Evolutionary conservation across 805 yeast genomes (phyloP).

Genomic region (Nakazawaea wickerhamii): DNA sequence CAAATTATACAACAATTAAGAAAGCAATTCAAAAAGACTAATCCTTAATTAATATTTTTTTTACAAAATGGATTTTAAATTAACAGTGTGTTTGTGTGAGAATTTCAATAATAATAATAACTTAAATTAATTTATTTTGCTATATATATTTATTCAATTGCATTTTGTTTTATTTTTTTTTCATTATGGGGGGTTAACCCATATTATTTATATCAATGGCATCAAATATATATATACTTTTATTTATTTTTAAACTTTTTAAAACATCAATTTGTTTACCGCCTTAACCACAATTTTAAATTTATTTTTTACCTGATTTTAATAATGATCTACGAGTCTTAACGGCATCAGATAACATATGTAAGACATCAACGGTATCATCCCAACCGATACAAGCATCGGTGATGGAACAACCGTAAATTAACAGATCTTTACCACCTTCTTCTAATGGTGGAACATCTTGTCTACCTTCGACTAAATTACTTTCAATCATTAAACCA

Average conservation of each 20-base stretch:
- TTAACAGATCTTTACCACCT: conserved; percentile 68
- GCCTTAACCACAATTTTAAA: too few relatives aligned
- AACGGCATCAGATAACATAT: conserved; percentile 72
- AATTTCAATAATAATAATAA: too few relatives aligned
- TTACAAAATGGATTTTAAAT: too few relatives aligned
- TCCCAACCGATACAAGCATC: conserved; percentile 96
- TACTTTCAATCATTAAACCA: conserved; percentile 96
- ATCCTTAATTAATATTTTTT: neutral
- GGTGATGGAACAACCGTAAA: conserved; percentile 94
- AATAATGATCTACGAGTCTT: conserved; percentile 57
- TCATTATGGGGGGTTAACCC: too few relatives aligned
- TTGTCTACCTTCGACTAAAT: conserved; percentile 90
- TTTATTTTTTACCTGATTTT: neutral
- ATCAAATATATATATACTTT: too few relatives aligned
- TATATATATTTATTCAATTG: too few relatives aligned
- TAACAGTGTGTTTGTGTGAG: too few relatives aligned
- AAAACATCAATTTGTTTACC: neutral
- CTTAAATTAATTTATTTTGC: too few relatives aligned
- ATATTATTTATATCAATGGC: too few relatives aligned
- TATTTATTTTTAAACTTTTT: neutral
- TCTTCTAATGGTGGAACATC: conserved; percentile 64
- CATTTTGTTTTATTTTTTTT: too few relatives aligned
- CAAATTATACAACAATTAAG: neutral
- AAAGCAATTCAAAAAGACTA: neutral
- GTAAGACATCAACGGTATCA: conserved; percentile 67